Conservation (phyloP, 805 yeast species). For the Wickerhamiella occidentalis region DNA sequence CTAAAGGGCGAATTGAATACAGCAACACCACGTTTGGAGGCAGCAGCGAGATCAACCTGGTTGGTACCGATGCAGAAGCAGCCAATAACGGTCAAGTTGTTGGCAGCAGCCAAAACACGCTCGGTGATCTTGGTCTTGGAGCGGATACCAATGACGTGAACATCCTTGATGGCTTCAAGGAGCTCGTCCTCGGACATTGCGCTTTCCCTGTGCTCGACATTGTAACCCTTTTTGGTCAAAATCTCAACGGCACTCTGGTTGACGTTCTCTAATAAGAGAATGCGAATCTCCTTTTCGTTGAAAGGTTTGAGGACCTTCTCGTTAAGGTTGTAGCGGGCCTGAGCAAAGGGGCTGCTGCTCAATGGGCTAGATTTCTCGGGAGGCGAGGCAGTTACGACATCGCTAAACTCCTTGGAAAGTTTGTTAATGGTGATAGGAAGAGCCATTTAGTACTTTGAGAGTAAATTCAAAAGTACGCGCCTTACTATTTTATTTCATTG, state of each 20-base stretch:
- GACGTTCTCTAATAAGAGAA: conserved; percentile 82
- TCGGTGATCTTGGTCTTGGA: conserved; percentile 86
- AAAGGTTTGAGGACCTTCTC: conserved; percentile 81
- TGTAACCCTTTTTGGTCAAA: conserved; percentile 84
- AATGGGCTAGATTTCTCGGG: conserved; percentile 14
- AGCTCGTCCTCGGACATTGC: conserved; percentile 87
- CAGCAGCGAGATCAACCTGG: conserved; percentile 86
- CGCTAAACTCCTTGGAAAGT: conserved; percentile 15
- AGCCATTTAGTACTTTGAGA: conserved; percentile 19
- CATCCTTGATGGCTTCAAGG: conserved; percentile 83
- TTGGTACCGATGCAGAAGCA: conserved; percentile 99
- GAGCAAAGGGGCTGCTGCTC: conserved; percentile 15
- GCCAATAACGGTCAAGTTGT: conserved; percentile 80
- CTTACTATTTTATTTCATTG: not conserved
- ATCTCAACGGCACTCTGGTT: conserved; percentile 84
- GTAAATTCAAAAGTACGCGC: not conserved
- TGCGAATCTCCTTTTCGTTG: conserved; percentile 88
- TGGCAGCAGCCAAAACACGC: conserved; percentile 70
- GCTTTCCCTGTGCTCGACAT: conserved; percentile 84
- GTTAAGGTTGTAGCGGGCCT: conserved; percentile 18
- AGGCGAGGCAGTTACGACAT: conserved; percentile 20
- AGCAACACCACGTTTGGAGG: conserved; percentile 86
- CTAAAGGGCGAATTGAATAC: conserved; percentile 98
- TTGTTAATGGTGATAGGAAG: conserved; percentile 24
- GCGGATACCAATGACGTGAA: conserved; percentile 95